phyloP scores from a whole-genome alignment of 768 basidiomycete genomes.

The Lyophyllum decastes region DNA sequence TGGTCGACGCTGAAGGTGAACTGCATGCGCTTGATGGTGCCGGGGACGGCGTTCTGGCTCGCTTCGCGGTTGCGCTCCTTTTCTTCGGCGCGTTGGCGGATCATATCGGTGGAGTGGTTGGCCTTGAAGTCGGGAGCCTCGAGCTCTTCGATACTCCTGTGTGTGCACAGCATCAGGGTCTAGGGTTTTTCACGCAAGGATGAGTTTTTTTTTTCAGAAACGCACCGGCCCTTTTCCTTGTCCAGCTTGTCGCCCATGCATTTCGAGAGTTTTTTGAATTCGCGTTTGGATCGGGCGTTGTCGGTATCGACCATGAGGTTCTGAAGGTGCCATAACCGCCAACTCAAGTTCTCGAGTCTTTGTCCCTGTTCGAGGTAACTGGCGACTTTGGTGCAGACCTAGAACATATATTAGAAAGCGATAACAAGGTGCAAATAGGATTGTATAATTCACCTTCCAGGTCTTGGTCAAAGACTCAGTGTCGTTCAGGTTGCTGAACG shows the following conservation, averaged over 20 bases:
- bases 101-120: conserved; percentile 77
- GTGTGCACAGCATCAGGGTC: conserved; percentile 27
- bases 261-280: conserved; percentile 88
- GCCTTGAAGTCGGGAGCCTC: conserved; percentile 82
- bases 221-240: conserved; percentile 89
- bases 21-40: conserved; percentile 85
- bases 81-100: conserved; percentile 78
- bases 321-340: conserved; percentile 92
- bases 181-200: conserved; percentile 29
- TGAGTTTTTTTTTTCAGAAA: conserved; percentile 19
- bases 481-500: conserved; percentile 87
- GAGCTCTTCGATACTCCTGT: conserved; percentile 82
- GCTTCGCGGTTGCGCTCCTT: conserved; percentile 80
- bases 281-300: conserved; percentile 85
- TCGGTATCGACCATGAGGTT: conserved; percentile 90
- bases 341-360: conserved; percentile 88
- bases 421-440: neutral
- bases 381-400: conserved; percentile 91
- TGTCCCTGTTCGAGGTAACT: conserved; percentile 90
- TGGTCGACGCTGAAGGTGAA: conserved; percentile 88
- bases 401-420: neutral
- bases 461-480: conserved; percentile 84
- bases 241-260: conserved; percentile 90
- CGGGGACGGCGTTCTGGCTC: conserved; percentile 59
- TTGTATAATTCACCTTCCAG: conserved; percentile 69